These are phyloP conservation scores for Pleurotus salmoneostramineus DNA, from an alignment of 768 basidiomycete species.

Conservation along the genomic window DNA sequence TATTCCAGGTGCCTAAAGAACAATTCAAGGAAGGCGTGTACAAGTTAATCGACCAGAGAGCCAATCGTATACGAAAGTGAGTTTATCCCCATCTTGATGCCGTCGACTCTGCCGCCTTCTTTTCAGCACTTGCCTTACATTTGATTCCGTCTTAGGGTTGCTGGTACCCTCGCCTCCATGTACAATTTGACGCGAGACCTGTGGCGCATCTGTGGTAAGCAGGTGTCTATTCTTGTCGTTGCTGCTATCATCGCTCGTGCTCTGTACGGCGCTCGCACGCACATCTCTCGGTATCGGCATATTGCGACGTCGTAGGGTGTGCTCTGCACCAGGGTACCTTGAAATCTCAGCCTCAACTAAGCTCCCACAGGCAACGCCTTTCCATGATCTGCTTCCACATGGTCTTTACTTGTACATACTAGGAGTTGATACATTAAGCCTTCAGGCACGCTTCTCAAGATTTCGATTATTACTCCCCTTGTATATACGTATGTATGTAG, in stretches of 20 bases:
- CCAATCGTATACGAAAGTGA: slow-evolving; percentile 28
- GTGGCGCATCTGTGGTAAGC: background rate
- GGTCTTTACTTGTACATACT: background rate
- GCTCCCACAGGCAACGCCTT: background rate
- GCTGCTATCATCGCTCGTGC: background rate
- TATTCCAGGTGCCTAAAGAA: slow-evolving; percentile 41
- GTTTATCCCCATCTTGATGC: slow-evolving; percentile 8
- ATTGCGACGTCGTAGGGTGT: background rate
- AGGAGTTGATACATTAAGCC: background rate
- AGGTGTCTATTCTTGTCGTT: background rate
- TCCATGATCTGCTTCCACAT: background rate
- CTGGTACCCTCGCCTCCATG: background rate
- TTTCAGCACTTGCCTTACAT: background rate
- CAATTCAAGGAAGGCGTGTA: slow-evolving; percentile 50
- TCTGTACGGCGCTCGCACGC: background rate
- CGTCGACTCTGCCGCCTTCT: background rate
- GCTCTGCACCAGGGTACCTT: background rate
- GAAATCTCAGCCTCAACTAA: too few relatives aligned
- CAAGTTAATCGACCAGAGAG: slow-evolving; percentile 42
- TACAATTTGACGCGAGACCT: background rate
- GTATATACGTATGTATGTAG: background rate
- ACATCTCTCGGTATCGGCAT: background rate
- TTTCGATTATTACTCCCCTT: background rate
- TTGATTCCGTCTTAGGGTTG: background rate
- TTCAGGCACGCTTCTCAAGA: background rate